Evolutionary conservation across 148 eudicot species (phyloP).

Genomic region (Pharnaceum exiguum): DNA sequence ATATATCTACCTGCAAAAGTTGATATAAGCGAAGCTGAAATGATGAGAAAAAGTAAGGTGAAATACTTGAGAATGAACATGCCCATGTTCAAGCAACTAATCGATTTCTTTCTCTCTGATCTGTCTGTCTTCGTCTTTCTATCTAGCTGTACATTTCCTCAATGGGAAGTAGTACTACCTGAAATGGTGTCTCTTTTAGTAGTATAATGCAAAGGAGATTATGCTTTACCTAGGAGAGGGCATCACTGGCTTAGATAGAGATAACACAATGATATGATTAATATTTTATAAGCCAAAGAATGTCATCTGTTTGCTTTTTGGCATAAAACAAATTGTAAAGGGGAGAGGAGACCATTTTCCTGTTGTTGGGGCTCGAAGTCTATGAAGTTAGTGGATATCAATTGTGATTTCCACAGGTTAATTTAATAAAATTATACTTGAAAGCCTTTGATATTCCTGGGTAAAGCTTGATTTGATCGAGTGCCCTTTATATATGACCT

Average conservation of each 20-base stretch:
- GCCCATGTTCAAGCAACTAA: conserved; percentile 35
- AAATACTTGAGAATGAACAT: conserved; percentile 32
- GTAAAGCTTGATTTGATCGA: no score
- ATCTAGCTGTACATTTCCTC: conserved; percentile 4
- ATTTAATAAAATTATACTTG: no score
- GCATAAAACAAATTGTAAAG: conserved; percentile 24
- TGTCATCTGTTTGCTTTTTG: conserved; percentile 26
- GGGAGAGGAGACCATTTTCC: conserved; percentile 54
- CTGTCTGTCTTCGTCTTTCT: conserved; percentile 13
- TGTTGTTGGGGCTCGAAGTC: conserved; percentile 73
- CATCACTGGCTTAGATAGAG: conserved; percentile 21
- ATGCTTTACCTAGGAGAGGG: conserved; percentile 23
- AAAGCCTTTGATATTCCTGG: no score
- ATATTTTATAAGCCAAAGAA: conserved; percentile 28
- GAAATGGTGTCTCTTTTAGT: conserved; percentile 13
- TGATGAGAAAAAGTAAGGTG: conserved; percentile 42
- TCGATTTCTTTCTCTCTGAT: conserved; percentile 5
- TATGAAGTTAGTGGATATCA: conserved; percentile 49
- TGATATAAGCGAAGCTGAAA: conserved; percentile 43
- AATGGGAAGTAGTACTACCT: conserved; percentile 13
- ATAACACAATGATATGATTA: conserved; percentile 17
- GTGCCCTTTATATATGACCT: no score
- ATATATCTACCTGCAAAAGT: conserved; percentile 55
- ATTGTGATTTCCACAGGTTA: not conserved
- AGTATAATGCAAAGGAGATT: conserved; percentile 19